phyloP scores from a whole-genome alignment of 179 eudicot genomes.

The Patellifolia procumbens region DNA sequence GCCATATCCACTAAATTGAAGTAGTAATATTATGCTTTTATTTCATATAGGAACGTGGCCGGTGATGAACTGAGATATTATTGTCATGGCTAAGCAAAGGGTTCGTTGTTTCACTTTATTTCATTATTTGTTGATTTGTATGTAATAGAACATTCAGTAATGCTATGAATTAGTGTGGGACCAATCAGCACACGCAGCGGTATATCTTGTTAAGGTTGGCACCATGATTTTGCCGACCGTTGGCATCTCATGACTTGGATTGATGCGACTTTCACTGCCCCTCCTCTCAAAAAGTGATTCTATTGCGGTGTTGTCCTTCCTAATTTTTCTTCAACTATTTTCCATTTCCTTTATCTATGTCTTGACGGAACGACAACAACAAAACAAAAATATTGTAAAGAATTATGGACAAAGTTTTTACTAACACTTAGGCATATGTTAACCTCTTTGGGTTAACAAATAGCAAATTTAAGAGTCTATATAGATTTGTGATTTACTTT shows the following conservation, averaged over 20 bases:
- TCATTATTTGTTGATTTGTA: background rate
- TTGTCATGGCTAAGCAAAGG: constrained; percentile 27
- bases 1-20: background rate
- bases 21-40: no score
- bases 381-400: background rate
- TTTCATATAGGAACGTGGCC: background rate
- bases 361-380: constrained; percentile 15
- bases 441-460: background rate
- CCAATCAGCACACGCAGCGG: constrained; percentile 21
- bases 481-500: no score
- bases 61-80: background rate
- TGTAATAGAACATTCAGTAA: constrained; percentile 3
- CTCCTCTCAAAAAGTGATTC: constrained; percentile 12
- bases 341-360: background rate
- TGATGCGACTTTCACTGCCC: constrained; percentile 30
- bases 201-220: constrained; percentile 42
- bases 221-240: constrained; percentile 43
- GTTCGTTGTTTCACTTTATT: background rate
- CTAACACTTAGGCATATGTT: background rate
- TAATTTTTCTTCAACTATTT: background rate
- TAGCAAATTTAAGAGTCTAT: no score
- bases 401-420: background rate
- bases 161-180: background rate
- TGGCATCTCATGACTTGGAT: constrained; percentile 42
- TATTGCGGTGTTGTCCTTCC: constrained; percentile 17